A percentile compares a stretch with the other conserved stretches of the same genome.
These are phyloP conservation scores for Volvox africanus DNA, from an alignment of 139 green algal species.

Conservation along the genomic window DNA sequence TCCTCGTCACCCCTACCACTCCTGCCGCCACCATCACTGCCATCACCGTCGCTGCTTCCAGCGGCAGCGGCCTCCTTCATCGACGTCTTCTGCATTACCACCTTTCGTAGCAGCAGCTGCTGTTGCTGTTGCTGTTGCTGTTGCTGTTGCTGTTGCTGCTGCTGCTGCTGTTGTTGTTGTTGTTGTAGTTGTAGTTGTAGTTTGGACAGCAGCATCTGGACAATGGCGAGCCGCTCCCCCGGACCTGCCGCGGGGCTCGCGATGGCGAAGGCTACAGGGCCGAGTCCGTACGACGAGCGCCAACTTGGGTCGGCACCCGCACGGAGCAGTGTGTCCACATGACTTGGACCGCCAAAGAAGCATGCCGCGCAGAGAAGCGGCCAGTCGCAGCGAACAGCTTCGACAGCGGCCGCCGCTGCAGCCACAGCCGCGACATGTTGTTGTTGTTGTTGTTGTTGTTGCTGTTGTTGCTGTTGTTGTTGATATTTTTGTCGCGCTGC, in stretches of 20 bases:
- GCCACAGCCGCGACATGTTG: background rate
- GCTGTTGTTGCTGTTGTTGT: background rate
- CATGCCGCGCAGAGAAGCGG: slow-evolving; percentile 7
- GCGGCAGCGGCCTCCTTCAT: no score
- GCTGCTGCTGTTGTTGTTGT: background rate
- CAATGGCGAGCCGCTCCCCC: background rate
- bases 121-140: background rate
- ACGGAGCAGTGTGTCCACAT: background rate
- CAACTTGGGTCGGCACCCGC: background rate
- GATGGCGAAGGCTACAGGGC: background rate
- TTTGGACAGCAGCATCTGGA: background rate
- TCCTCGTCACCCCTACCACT: no score
- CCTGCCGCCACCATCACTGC: no score
- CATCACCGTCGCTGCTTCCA: no score
- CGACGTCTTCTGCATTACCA: no score
- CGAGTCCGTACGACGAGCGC: background rate
- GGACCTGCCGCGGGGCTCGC: background rate
- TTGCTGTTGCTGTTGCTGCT: background rate
- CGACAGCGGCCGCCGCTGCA: background rate
- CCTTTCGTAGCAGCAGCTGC: no score
- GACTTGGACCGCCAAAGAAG: background rate
- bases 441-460: background rate
- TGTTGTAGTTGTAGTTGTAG: background rate
- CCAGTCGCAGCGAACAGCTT: background rate
- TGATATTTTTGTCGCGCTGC: background rate